Percentiles rank a stretch among this genome's conserved stretches.
Evolutionary conservation across 441 rosid species (phyloP).

Genomic region (Mallotus repandus): DNA sequence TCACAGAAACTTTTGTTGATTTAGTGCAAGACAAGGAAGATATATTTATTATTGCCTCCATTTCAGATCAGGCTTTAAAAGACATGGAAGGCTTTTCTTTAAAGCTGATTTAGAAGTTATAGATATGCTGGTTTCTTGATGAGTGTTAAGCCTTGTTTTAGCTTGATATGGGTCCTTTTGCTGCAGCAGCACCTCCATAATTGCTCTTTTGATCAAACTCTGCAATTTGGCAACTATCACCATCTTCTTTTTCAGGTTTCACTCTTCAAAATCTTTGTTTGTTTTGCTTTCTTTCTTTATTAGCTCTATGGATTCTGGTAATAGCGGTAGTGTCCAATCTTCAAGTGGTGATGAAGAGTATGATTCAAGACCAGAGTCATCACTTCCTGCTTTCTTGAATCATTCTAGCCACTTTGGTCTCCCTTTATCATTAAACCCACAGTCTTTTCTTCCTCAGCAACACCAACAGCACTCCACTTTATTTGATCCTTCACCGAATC

Average conservation of each 20-base stretch:
- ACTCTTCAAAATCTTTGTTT: background rate
- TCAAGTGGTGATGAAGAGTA: slow-evolving; percentile 73
- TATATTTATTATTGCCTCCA: slow-evolving; percentile 18
- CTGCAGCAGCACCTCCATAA: slow-evolving; percentile 18
- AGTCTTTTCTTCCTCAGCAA: slow-evolving; percentile 30
- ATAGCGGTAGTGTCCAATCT: slow-evolving; percentile 72
- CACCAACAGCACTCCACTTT: slow-evolving; percentile 38
- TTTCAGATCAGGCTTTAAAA: slow-evolving; percentile 32
- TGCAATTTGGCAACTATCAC: slow-evolving; percentile 23
- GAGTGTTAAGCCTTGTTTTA: background rate
- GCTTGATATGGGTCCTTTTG: slow-evolving; percentile 23
- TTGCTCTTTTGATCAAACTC: slow-evolving; percentile 7
- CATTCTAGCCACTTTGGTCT: slow-evolving; percentile 31
- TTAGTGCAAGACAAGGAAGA: slow-evolving; percentile 29
- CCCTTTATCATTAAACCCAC: slow-evolving; percentile 28
- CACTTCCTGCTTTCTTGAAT: slow-evolving; percentile 40
- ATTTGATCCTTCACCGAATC: slow-evolving; percentile 42
- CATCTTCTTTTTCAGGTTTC: slow-evolving; percentile 18
- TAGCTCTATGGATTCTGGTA: slow-evolving; percentile 65
- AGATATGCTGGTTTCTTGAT: background rate
- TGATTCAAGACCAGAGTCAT: slow-evolving; percentile 48
- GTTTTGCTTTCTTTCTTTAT: background rate
- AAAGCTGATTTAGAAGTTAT: slow-evolving; percentile 33
- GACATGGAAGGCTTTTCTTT: slow-evolving; percentile 28
- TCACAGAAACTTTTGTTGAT: slow-evolving; percentile 22